Evolutionary conservation across 164 flowering plant genomes (phyloP).

Genomic region (Vitis cinerea): DNA sequence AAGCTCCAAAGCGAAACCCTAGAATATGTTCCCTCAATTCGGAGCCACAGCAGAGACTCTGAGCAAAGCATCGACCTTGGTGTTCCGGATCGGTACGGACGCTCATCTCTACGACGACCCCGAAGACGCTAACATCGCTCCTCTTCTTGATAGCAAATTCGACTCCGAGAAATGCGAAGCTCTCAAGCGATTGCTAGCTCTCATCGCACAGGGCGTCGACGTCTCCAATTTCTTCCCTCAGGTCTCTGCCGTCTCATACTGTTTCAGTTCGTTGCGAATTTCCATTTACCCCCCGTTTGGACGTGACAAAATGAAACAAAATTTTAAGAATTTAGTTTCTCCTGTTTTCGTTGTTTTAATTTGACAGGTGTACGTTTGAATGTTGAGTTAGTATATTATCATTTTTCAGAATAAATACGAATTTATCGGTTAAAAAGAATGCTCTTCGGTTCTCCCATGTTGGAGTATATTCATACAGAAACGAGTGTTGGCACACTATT

Average conservation of each 20-base stretch:
- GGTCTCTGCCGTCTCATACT: constrained; percentile 29
- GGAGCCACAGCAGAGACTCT: constrained; percentile 86
- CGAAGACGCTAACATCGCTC: constrained; percentile 87
- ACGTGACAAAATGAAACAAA: background rate
- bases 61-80: constrained; percentile 87
- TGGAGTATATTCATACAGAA: too few species aligned
- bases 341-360: too few species aligned
- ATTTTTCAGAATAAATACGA: too few species aligned
- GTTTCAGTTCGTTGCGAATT: background rate
- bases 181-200: constrained; percentile 92
- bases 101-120: constrained; percentile 99
- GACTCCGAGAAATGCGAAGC: constrained; percentile 97
- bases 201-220: constrained; percentile 94
- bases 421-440: too few species aligned
- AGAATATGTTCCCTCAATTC: constrained; percentile 79
- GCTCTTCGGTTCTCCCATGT: too few species aligned
- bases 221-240: constrained; percentile 98
- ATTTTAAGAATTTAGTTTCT: background rate
- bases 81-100: constrained; percentile 95
- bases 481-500: too few species aligned
- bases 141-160: constrained; percentile 85
- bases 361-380: too few species aligned
- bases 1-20: background rate
- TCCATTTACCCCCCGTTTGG: background rate
- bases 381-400: too few species aligned